Evolutionary conservation across 2,329 filamentous ascomycete genomes (phyloP).

Genomic region (Colletotrichum sp.): DNA sequence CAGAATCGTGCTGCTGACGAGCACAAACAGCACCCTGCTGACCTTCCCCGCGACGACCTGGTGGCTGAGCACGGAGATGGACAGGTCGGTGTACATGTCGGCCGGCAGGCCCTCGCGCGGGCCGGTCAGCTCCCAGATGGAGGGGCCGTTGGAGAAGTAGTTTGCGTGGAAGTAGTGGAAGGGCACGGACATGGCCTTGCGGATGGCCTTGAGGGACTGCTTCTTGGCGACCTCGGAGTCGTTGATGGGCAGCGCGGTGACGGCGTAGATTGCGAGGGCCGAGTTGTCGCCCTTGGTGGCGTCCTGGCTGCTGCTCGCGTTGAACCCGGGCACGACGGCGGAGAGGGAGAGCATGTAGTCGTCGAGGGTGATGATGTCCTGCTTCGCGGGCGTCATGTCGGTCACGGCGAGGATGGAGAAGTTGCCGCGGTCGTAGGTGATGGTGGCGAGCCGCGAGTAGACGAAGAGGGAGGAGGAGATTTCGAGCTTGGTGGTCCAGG

Average conservation of each 20-base stretch:
- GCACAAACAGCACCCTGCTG: slow-evolving; percentile 5
- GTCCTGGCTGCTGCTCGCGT: background rate
- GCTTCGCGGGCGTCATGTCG: background rate
- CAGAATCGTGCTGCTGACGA: background rate
- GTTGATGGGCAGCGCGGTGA: slow-evolving; percentile 14
- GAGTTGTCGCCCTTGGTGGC: slow-evolving; percentile 10
- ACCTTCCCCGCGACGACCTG: slow-evolving; percentile 11
- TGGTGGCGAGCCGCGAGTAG: background rate
- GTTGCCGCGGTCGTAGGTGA: slow-evolving; percentile 14
- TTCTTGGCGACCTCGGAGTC: slow-evolving; percentile 15
- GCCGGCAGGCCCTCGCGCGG: background rate
- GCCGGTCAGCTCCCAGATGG: slow-evolving; percentile 3
- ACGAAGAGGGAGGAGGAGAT: slow-evolving; percentile 6
- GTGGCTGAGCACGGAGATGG: slow-evolving; percentile 11
- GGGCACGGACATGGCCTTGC: slow-evolving; percentile 15
- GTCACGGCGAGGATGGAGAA: slow-evolving; percentile 12
- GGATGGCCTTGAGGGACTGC: slow-evolving; percentile 3
- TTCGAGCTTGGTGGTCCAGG: background rate
- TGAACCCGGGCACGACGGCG: slow-evolving; percentile 8
- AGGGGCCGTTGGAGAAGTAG: background rate
- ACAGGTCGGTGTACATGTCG: slow-evolving; percentile 14
- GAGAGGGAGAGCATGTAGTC: slow-evolving; percentile 14
- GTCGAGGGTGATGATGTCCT: background rate
- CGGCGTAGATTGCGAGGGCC: slow-evolving; percentile 15
- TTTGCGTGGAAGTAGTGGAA: slow-evolving; percentile 16